These are phyloP conservation scores for Handroanthus guayacan DNA, from an alignment of 257 asterid genomes.

Conservation along the genomic window DNA sequence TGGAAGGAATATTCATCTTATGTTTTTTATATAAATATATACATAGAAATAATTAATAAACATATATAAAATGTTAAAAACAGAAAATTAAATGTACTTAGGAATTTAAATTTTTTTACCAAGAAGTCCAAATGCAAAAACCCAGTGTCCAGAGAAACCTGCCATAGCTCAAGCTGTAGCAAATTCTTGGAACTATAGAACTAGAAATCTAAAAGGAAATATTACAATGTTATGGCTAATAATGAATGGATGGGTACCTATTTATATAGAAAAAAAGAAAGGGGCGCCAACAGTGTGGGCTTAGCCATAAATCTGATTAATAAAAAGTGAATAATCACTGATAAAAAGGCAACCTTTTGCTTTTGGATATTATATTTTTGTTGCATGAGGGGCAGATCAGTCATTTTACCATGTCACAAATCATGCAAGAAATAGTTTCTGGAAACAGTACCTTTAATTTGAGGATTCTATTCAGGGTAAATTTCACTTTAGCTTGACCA, in stretches of 20 bases:
- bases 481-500: background rate
- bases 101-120: conserved; percentile 40
- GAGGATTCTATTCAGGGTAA: background rate
- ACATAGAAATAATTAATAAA: too few species aligned
- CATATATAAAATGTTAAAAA: too few species aligned
- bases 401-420: conserved; percentile 30
- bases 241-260: conserved; percentile 34
- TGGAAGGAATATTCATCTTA: too few species aligned
- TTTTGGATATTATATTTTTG: conserved; percentile 30
- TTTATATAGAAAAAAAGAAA: conserved; percentile 42
- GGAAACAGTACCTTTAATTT: background rate
- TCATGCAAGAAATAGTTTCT: conserved; percentile 35
- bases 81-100: too few species aligned
- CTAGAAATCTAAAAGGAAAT: conserved; percentile 2
- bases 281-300: conserved; percentile 34
- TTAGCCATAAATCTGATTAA: conserved; percentile 31
- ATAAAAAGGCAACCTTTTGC: conserved; percentile 29
- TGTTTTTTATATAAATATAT: too few species aligned
- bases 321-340: conserved; percentile 29
- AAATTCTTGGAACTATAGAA: conserved; percentile 9
- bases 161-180: conserved; percentile 41
- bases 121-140: conserved; percentile 68
- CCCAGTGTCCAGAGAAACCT: conserved; percentile 53
- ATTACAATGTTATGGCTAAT: conserved; percentile 22
- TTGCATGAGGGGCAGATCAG: conserved; percentile 28